Conservation (phyloP, 352 stramenopile species). For the Blastocystis sp. region DNA sequence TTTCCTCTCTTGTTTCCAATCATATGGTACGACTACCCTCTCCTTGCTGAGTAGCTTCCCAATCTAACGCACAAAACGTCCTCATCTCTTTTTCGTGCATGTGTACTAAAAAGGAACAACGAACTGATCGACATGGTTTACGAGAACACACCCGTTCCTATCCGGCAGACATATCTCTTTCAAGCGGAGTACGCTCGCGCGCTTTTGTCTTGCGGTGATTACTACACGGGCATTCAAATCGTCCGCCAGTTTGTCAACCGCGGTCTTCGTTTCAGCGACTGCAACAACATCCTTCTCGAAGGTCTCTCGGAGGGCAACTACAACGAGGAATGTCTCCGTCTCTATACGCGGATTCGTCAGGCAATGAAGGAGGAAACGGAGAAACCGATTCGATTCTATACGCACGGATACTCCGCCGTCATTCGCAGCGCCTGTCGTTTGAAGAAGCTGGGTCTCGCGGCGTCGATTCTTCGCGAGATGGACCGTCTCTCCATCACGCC, state of each 20-base stretch:
- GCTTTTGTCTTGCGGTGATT: constrained; percentile 4
- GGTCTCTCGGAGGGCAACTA: constrained; percentile 32
- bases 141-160: neutral
- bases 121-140: neutral
- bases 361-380: neutral
- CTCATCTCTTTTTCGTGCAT: neutral
- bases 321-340: constrained; percentile 35
- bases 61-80: neutral
- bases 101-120: neutral
- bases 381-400: neutral
- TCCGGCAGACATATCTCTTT: neutral
- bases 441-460: neutral
- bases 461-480: neutral
- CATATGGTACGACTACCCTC: neutral
- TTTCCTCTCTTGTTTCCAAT: neutral
- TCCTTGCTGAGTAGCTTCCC: neutral
- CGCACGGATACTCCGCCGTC: constrained; percentile 7
- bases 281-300: constrained; percentile 39
- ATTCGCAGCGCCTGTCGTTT: constrained; percentile 17
- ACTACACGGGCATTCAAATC: constrained; percentile 6
- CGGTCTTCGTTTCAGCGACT: neutral
- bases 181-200: constrained; percentile 40
- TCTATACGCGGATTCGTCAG: neutral
- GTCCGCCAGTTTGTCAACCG: neutral
- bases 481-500: neutral